A percentile compares a stretch with the other conserved stretches of the same genome.
phyloP scores from a whole-genome alignment of 257 asterid genomes.

The Nicotiana paniculata region DNA sequence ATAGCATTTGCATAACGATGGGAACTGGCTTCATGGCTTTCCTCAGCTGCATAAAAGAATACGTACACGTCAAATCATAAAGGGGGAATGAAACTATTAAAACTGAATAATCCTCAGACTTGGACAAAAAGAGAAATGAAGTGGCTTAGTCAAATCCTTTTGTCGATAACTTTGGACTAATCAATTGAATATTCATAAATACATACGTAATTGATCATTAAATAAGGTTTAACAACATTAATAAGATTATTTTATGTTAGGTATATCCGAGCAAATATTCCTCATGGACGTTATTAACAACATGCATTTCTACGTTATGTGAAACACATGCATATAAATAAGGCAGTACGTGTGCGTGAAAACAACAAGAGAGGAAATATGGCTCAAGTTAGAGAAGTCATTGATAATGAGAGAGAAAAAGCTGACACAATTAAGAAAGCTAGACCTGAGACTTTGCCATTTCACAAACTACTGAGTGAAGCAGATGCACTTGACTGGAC shows the following conservation, averaged over 20 bases:
- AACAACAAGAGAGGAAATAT: background rate
- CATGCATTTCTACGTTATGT: background rate
- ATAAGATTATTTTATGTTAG: background rate
- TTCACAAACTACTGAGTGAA: slow-evolving; percentile 46
- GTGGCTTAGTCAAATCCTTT: background rate
- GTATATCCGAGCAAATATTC: slow-evolving; percentile 1
- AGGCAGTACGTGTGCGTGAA: slow-evolving; percentile 11
- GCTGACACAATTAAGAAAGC: slow-evolving; percentile 6
- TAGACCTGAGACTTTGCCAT: slow-evolving; percentile 29
- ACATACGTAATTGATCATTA: background rate
- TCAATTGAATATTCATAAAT: background rate
- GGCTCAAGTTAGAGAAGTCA: slow-evolving; percentile 13
- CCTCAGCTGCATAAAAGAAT: background rate
- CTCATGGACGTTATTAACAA: background rate
- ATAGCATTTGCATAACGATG: background rate
- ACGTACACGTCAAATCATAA: background rate
- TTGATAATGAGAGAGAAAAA: slow-evolving; percentile 21
- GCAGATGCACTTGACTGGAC: slow-evolving; percentile 70
- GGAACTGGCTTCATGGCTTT: background rate
- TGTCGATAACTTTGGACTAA: background rate
- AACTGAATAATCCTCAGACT: background rate
- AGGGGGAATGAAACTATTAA: background rate
- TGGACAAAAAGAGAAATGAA: background rate
- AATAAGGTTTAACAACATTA: too few relatives aligned
- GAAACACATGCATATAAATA: background rate